Conservation (phyloP, 1,284 basidiomycete genomes). For the Ceratobasidium sp. region DNA sequence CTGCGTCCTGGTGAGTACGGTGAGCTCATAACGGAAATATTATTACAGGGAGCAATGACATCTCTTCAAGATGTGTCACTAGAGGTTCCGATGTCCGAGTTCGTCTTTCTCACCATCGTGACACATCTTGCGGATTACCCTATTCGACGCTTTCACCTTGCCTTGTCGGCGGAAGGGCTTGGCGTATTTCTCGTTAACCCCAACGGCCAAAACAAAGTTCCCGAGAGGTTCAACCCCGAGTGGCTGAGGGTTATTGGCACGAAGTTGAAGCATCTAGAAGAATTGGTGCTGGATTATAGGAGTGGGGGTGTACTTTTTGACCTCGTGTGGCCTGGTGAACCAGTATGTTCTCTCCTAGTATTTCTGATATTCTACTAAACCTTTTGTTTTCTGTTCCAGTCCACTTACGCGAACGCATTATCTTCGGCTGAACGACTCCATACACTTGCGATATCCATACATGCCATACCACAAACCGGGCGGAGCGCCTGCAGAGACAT, state of each 20-base stretch:
- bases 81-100: conserved; percentile 39
- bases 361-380: neutral
- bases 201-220: conserved; percentile 7
- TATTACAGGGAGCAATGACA: conserved; percentile 43
- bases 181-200: conserved; percentile 10
- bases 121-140: conserved; percentile 14
- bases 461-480: conserved; percentile 24
- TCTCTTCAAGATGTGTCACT: conserved; percentile 41
- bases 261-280: conserved; percentile 17
- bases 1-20: conserved; percentile 37
- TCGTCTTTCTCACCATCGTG: conserved; percentile 13
- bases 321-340: conserved; percentile 27
- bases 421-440: conserved; percentile 5
- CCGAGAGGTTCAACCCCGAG: conserved; percentile 16
- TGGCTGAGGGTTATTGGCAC: conserved; percentile 21
- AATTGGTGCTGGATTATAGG: conserved; percentile 41
- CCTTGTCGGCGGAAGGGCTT: conserved; percentile 31
- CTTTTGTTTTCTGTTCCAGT: neutral
- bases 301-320: conserved; percentile 2
- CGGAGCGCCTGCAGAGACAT: conserved; percentile 4
- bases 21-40: conserved; percentile 11
- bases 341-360: neutral
- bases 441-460: conserved; percentile 33
- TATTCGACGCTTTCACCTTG: conserved; percentile 30
- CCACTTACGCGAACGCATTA: conserved; percentile 22